Evolutionary conservation across 192 early-diverging fungal species (phyloP).

Genomic region (Mortierella alpina): DNA sequence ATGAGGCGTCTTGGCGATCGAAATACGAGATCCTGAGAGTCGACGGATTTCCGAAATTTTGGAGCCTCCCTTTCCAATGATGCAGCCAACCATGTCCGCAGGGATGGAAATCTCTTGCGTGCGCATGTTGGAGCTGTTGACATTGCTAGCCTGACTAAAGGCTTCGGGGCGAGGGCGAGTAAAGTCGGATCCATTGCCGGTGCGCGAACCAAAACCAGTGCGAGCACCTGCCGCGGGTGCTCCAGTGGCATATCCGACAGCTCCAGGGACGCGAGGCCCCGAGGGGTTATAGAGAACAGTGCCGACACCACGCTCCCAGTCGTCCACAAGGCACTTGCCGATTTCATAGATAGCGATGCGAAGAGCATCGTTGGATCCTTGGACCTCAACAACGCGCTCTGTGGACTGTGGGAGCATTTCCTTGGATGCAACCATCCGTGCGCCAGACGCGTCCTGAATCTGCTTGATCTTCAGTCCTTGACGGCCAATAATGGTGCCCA

Average conservation of each 20-base stretch:
- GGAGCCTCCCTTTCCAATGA: conserved; percentile 94
- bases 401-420: conserved; percentile 94
- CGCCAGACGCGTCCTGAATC: conserved; percentile 91
- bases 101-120: conserved; percentile 93
- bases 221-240: conserved; percentile 13
- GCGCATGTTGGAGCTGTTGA: conserved; percentile 64
- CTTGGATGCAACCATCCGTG: conserved; percentile 88
- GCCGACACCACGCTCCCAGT: conserved; percentile 85
- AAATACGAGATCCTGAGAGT: conserved; percentile 85
- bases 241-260: conserved; percentile 8
- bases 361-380: conserved; percentile 87
- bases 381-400: conserved; percentile 90
- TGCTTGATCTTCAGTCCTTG: conserved; percentile 94
- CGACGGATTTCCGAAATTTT: conserved; percentile 86
- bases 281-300: conserved; percentile 89
- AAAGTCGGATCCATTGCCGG: conserved; percentile 69
- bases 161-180: conserved; percentile 48
- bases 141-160: conserved; percentile 18
- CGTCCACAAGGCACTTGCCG: conserved; percentile 86
- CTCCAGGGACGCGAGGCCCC: conserved; percentile 19
- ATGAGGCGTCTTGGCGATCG: conserved; percentile 87
- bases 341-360: conserved; percentile 87
- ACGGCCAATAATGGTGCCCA: conserved; percentile 95
- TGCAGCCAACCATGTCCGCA: conserved; percentile 95
- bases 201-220: conserved; percentile 57